Evolutionary conservation across 1,139 yeast species (phyloP), one percentile per base, ranked within the genome.

Genomic region (Meyerozyma sp.): DNA sequence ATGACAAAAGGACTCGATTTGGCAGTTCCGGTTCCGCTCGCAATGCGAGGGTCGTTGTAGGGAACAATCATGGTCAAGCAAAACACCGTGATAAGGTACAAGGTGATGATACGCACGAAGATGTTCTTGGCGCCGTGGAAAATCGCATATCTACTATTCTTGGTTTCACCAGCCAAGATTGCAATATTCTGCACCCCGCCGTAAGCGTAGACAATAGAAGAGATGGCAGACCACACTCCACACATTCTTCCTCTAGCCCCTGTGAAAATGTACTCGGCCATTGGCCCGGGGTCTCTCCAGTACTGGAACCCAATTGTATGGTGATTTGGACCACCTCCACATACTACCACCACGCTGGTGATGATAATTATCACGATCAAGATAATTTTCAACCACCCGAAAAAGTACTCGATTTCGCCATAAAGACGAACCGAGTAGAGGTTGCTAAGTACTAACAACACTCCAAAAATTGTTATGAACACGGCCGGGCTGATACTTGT

Each of bases 1-100:
- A 77, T 68, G 32, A 77, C 82, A 51, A 73, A 77, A 5, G 83
- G 82, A 5, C 82, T 77, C 2, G 77, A 68, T 8, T 71, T 63
- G 5, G 80, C 79, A 43, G 74, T 75, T 37, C 79, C 76, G 29
- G 68, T 61, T 23, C 67, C 59, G 23, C 62, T 54, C 3, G 70
- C 65, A 51, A 78, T 63, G 1, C 47, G 42, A 6, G 63, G 59
- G 52, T 77, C 76, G 43, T 67, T 66, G 39, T 62, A 67, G 7
- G 81, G 66, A 34, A 77, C 75, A 47, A 76, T 68, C 49, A 77
- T 63, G 34, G 76, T 68, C 44, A 77, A 63, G 39, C 73, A 63
- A 36, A 76, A 63, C 11, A 77, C 65, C 29, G 76, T 66, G 6
- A 62, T 45, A 42, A 75, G 51, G 62, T 76, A 77, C 51, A 77